Base-by-base conservation (phyloP, 495 filamentous ascomycete species). In the Trichoderma orchidacearum region DNA sequence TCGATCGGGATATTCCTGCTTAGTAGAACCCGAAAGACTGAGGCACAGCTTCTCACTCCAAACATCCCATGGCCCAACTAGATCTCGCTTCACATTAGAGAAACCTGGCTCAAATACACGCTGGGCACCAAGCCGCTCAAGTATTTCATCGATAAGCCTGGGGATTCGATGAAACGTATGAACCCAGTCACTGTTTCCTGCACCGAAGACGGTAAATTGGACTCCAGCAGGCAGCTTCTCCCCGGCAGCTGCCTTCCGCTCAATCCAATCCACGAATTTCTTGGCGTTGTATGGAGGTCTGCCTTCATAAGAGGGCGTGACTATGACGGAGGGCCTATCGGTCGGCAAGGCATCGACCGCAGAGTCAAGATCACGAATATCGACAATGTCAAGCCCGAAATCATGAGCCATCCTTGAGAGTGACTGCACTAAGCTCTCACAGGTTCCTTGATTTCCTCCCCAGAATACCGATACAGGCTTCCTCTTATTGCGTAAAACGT, bases 221-320 rank as follows among this genome's bases (percentile, higher is more conserved):
- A 82, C 31, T 77, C 64, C 1, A 85, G 65, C 13, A 70, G 68
- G 27, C 71, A 65, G 0, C 64, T 80, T 59, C 83, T 73, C 12
- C 83, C 64, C 15, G 60, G 68, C 51, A 76, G 70, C 4, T n/a
- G n/a, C n/a, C n/a, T n/a, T n/a, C n/a, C n/a, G n/a, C n/a, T n/a
- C n/a, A n/a, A 89, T 53, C 86, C 85, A 91, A 32, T 76, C 69
- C 36, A 83, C 75, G 61, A 90, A 91, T 53, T 81, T 77, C 0
- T 73, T 74, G 0, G 86, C 87, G 53, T 91, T 90, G 56, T 90
- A 85, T 0, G 86, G 80, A 0, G 87, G 85, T 56, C 86, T 72
- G 4, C 87, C 87, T 60, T 91, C 87, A 55, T 88, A 91, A 5
- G 82, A 85, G 0, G 85, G 78, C 3, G 83, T 81, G 59, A 90